Conservation (phyloP, 2,329 filamentous ascomycete species). For the Fusarium transvaalense region DNA sequence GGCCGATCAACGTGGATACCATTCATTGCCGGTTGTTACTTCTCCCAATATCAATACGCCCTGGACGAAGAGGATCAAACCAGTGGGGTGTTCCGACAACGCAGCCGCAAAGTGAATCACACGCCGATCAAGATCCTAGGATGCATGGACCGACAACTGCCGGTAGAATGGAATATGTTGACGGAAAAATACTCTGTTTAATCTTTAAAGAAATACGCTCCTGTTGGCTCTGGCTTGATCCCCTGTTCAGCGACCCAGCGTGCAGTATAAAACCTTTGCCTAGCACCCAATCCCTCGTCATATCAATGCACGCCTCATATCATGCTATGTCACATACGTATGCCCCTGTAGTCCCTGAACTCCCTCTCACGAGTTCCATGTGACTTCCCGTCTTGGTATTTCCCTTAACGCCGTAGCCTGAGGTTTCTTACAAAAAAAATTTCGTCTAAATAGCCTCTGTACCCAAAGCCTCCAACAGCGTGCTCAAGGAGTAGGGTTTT, state of each 20-base stretch:
- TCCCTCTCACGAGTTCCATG: slow-evolving; percentile 24
- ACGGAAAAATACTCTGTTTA: slow-evolving; percentile 7
- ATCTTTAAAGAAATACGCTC: slow-evolving; percentile 17
- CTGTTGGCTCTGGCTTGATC: slow-evolving; percentile 6
- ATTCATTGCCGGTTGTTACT: neutral
- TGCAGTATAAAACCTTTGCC: slow-evolving; percentile 3
- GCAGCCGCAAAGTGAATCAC: slow-evolving; percentile 39
- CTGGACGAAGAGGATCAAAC: slow-evolving; percentile 9
- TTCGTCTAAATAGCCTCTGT: slow-evolving; percentile 31
- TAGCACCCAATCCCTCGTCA: slow-evolving; percentile 7
- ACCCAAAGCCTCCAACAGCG: neutral
- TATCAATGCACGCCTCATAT: slow-evolving; percentile 27
- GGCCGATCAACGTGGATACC: neutral
- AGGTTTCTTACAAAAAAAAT: slow-evolving; percentile 39
- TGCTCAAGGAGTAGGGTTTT: slow-evolving; percentile 81
- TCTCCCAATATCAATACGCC: neutral
- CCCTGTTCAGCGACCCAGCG: slow-evolving; percentile 12
- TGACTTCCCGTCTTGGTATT: slow-evolving; percentile 50
- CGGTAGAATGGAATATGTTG: neutral
- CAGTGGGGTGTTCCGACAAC: slow-evolving; percentile 37
- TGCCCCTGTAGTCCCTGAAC: slow-evolving; percentile 10
- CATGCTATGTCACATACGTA: slow-evolving; percentile 31
- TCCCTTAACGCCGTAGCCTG: slow-evolving; percentile 50
- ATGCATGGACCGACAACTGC: slow-evolving; percentile 9
- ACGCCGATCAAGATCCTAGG: slow-evolving; percentile 11